Evolutionary conservation across 2,329 filamentous ascomycete species (phyloP).

Genomic region (Xylariaceae sp.): DNA sequence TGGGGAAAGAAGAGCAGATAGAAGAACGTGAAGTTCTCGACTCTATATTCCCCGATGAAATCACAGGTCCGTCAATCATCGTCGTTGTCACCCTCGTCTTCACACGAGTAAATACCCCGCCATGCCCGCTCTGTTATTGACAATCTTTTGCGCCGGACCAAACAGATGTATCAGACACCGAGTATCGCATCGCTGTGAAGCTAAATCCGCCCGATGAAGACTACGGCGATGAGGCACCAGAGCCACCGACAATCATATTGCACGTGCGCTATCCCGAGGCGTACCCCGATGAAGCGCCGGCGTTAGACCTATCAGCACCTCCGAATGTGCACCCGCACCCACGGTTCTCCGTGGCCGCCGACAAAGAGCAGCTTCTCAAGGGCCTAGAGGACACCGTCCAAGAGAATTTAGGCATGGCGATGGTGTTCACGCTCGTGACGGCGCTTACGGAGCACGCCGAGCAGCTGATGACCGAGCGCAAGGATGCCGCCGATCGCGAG

Average conservation of each 20-base stretch:
- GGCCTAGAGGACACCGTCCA: constrained; percentile 71
- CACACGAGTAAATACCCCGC: constrained; percentile 6
- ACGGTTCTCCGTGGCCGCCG: constrained; percentile 73
- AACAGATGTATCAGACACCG: constrained; percentile 80
- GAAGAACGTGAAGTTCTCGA: constrained; percentile 98
- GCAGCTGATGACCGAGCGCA: constrained; percentile 70
- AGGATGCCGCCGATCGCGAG: constrained; percentile 56
- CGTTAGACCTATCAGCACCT: constrained; percentile 72
- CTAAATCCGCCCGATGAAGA: constrained; percentile 69
- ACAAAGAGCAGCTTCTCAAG: constrained; percentile 70
- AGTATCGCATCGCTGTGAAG: constrained; percentile 81
- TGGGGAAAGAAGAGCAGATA: constrained; percentile 80
- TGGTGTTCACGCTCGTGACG: constrained; percentile 89
- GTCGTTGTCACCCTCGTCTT: not conserved
- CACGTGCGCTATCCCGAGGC: constrained; percentile 83
- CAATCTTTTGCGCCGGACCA: constrained; percentile 11
- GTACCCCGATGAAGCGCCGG: constrained; percentile 84
- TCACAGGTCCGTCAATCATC: constrained; percentile 63
- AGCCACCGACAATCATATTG: constrained; percentile 70
- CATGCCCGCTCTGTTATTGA: constrained; percentile 10
- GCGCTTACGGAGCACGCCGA: constrained; percentile 90
- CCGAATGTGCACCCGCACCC: constrained; percentile 66
- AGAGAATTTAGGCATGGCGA: constrained; percentile 94
- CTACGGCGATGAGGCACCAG: constrained; percentile 57
- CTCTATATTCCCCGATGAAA: constrained; percentile 97